Evolutionary conservation across 2,329 filamentous ascomycete species (phyloP).

Genomic region (Madurella mycetomatis): DNA sequence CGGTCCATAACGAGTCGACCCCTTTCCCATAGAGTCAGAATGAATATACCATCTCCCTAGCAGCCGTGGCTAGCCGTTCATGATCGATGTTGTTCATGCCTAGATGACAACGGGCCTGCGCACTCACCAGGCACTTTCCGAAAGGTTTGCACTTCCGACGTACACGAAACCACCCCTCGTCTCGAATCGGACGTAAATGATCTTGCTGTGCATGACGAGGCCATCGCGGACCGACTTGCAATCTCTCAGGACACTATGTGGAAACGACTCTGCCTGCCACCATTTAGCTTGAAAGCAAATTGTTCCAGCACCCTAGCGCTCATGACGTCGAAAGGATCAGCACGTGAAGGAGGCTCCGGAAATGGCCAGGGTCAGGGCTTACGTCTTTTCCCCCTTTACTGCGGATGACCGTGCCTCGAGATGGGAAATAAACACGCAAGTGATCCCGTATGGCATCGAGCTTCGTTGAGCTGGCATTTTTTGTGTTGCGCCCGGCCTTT

Average conservation of each 20-base stretch:
- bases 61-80: neutral
- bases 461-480: conserved; percentile 26
- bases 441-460: conserved; percentile 37
- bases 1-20: conserved; percentile 71
- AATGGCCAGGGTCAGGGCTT: conserved; percentile 27
- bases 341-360: neutral
- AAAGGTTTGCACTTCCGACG: conserved; percentile 85
- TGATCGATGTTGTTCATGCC: neutral
- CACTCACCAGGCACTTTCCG: conserved; percentile 83
- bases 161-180: conserved; percentile 63
- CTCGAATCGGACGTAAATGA: conserved; percentile 50
- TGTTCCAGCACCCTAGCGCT: conserved; percentile 65
- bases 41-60: neutral
- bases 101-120: neutral
- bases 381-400: conserved; percentile 61
- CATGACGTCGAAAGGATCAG: neutral
- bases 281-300: conserved; percentile 72
- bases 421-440: conserved; percentile 79
- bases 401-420: conserved; percentile 58
- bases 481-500: conserved; percentile 29
- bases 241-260: conserved; percentile 66
- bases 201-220: conserved; percentile 84
- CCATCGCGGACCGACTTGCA: conserved; percentile 66
- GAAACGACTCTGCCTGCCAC: conserved; percentile 69
- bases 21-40: conserved; percentile 42